Evolutionary conservation across 2,329 filamentous ascomycete species (phyloP).

Genomic region (Aspergillus viridinutans): DNA sequence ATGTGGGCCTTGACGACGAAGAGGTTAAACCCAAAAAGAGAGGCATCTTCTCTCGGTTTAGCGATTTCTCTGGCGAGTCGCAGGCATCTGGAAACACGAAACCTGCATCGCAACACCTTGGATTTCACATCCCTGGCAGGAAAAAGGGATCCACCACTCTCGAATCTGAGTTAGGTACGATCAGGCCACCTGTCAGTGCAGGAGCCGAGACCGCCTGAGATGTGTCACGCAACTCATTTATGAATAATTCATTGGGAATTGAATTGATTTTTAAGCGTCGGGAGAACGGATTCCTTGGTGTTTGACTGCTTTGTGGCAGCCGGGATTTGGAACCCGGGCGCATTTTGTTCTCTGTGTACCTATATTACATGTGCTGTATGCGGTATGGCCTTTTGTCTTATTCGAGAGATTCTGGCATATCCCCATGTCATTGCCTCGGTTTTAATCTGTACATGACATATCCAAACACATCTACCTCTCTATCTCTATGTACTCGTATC

Average conservation of each 20-base stretch:
- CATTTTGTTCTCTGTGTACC: background rate
- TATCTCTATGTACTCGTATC: background rate
- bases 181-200: constrained; percentile 40
- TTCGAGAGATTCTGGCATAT: background rate
- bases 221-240: background rate
- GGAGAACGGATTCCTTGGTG: background rate
- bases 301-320: background rate
- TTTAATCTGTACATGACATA: background rate
- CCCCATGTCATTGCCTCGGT: background rate
- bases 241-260: background rate
- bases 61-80: constrained; percentile 49
- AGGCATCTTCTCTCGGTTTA: constrained; percentile 73
- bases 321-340: background rate
- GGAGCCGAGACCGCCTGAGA: constrained; percentile 18
- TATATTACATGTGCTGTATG: background rate
- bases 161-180: constrained; percentile 66
- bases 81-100: constrained; percentile 37
- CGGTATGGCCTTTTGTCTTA: background rate
- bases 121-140: constrained; percentile 66
- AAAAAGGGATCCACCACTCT: constrained; percentile 68
- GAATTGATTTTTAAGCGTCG: constrained; percentile 1
- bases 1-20: constrained; percentile 81
- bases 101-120: constrained; percentile 46
- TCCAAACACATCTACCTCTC: background rate
- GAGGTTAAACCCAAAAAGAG: constrained; percentile 64